Percentiles rank a stretch among this genome's conserved stretches.
phyloP scores from a whole-genome alignment of 164 flowering plant genomes.

The Santalum album region DNA sequence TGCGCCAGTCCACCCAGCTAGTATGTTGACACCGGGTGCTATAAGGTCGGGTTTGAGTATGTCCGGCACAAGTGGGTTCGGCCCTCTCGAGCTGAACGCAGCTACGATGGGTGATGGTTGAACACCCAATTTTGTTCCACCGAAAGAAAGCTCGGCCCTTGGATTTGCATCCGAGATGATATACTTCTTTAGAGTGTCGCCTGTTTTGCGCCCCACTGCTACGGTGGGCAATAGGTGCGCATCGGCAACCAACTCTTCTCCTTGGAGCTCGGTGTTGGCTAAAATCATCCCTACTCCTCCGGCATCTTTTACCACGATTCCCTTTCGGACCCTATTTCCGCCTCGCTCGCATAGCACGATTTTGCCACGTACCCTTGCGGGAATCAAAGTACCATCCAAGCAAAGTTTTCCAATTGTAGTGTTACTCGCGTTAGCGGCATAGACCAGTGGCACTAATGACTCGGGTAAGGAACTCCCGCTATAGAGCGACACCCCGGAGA shows the following conservation, averaged over 20 bases:
- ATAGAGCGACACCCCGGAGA: conserved; percentile 61
- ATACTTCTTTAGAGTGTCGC: conserved; percentile 49
- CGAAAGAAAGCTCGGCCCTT: conserved; percentile 41
- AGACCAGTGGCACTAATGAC: conserved; percentile 34
- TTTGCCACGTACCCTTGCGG: conserved; percentile 60
- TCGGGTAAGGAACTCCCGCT: conserved; percentile 37
- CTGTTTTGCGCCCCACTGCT: conserved; percentile 45
- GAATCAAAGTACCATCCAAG: conserved; percentile 39
- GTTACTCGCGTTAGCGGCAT: conserved; percentile 52
- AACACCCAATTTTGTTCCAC: conserved; percentile 51
- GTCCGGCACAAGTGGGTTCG: conserved; percentile 48
- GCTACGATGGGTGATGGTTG: conserved; percentile 77
- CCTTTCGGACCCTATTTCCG: conserved; percentile 50
- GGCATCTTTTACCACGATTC: conserved; percentile 55
- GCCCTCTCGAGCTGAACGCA: conserved; percentile 77
- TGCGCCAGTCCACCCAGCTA: conserved; percentile 74
- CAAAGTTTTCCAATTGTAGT: conserved; percentile 44
- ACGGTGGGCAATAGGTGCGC: conserved; percentile 68
- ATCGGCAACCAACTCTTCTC: conserved; percentile 76
- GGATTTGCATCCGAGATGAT: conserved; percentile 39
- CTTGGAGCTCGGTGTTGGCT: conserved; percentile 49
- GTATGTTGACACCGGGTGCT: conserved; percentile 83
- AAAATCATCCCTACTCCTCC: conserved; percentile 91
- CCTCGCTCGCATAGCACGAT: conserved; percentile 85
- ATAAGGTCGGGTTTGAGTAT: conserved; percentile 84